Percentiles rank a stretch among this genome's conserved stretches.
Evolutionary conservation across 2,329 filamentous ascomycete species (phyloP).

Genomic region (Nemania diffusa): DNA sequence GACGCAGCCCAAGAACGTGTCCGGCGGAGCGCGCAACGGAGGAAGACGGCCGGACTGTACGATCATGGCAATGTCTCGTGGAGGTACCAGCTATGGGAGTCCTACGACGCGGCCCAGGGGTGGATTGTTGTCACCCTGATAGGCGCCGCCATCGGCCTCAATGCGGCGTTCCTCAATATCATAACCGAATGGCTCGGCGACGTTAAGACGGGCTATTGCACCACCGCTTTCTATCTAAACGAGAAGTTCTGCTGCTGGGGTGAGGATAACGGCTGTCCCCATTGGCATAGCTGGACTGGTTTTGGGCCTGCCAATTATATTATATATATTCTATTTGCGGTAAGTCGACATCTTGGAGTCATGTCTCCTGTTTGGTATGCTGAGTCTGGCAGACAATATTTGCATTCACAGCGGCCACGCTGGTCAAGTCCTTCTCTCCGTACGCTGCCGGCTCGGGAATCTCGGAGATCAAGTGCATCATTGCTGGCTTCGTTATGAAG

Average conservation of each 20-base stretch:
- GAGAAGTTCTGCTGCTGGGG: conserved; percentile 99
- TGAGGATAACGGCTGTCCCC: conserved; percentile 84
- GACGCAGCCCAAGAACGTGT: conserved; percentile 92
- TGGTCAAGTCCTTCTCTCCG: conserved; percentile 92
- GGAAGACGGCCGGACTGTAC: conserved; percentile 77
- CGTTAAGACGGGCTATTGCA: conserved; percentile 95
- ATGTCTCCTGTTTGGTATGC: conserved; percentile 6
- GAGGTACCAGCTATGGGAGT: conserved; percentile 82
- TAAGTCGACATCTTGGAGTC: conserved; percentile 52
- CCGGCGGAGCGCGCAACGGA: conserved; percentile 79
- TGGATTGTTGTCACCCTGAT: conserved; percentile 98
- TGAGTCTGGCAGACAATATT: conserved; percentile 70
- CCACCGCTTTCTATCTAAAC: conserved; percentile 95
- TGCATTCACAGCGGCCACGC: conserved; percentile 80
- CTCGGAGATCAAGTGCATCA: conserved; percentile 99
- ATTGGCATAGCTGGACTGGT: conserved; percentile 91
- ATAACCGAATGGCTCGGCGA: conserved; percentile 97
- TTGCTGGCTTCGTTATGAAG: conserved; percentile 99
- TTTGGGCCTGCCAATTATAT: conserved; percentile 84
- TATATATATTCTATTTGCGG: conserved; percentile 86
- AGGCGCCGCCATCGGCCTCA: conserved; percentile 89
- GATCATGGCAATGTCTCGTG: conserved; percentile 77
- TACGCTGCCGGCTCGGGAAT: conserved; percentile 98
- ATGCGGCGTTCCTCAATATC: conserved; percentile 93
- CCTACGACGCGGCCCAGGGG: conserved; percentile 94